Evolutionary conservation across 2,329 filamentous ascomycete species (phyloP), one percentile per base, ranked within the genome.

Genomic region (Leptographium flavum): DNA sequence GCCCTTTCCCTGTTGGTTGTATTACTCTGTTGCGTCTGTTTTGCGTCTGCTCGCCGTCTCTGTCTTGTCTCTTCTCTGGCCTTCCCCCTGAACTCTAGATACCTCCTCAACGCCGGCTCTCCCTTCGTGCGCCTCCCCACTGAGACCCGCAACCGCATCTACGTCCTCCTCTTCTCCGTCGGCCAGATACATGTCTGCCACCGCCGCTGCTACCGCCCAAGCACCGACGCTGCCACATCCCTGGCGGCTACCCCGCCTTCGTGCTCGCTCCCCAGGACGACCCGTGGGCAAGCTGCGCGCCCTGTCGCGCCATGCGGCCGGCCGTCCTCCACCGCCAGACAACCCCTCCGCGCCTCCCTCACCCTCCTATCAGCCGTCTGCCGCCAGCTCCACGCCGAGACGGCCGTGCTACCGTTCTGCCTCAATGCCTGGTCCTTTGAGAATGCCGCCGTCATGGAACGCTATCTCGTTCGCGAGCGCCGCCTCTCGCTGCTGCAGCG

Each of bases 341-440:
- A 44, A 22, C 17, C 28, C 19, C 41, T 48, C 13, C 30, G 33
- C n/a, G 46, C 45, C 11, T 57, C 54, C 3, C 43, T 63, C 46
- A 60, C 58, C 8, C 52, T 62, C 17, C 55, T 63, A 3, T 57
- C 58, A 3, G 47, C 50, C 4, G 58, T 61, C 19, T 64, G 60
- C 49, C 56, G 61, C 28, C 60, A 63, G 52, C 57, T 64, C 14
- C 60, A 63, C 54, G 52, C 56, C 45, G 61, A 63, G 49, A 62
- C 61, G 15, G 55, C 54, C 3, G 45, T 58, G 27, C 50, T 64
- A 28, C 61, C 61, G 8, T 63, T 58, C 43, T 45, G 51, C 33
- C 54, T 63, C 35, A 60, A 61, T 36, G 51, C 52, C 28, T 63
- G 60, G 61, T 60, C 56, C 1, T 63, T 63, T 43, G 55, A 57